Evolutionary conservation across 2,329 filamentous ascomycete species (phyloP).

Genomic region (Chrysoporthe deuterocubensis): DNA sequence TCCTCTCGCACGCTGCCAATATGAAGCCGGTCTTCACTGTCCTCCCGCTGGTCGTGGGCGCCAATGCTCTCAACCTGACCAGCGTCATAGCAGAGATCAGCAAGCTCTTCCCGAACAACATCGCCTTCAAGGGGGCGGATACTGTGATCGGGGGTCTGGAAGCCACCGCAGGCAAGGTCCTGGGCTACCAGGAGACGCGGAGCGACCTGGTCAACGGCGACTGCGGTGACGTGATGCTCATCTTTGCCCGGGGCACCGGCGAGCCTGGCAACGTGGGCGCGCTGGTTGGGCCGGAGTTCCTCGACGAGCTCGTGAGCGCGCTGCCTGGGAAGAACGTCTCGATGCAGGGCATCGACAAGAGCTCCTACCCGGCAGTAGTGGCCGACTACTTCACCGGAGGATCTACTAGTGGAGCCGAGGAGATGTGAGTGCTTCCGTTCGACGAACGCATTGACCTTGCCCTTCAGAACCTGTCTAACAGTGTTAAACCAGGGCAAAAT

Average conservation of each 20-base stretch:
- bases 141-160: slow-evolving; percentile 1
- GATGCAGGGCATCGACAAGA: slow-evolving; percentile 34
- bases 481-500: slow-evolving; percentile 37
- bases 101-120: slow-evolving; percentile 23
- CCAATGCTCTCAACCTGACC: slow-evolving; percentile 4
- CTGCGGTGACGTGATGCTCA: slow-evolving; percentile 33
- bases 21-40: slow-evolving; percentile 3
- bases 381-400: slow-evolving; percentile 34
- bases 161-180: slow-evolving; percentile 7
- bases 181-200: slow-evolving; percentile 23
- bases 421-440: slow-evolving; percentile 23
- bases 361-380: slow-evolving; percentile 32
- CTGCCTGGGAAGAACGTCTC: slow-evolving; percentile 29
- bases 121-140: slow-evolving; percentile 22
- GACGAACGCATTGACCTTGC: too few species aligned
- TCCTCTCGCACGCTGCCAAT: background rate
- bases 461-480: background rate
- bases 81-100: background rate
- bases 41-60: background rate
- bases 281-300: slow-evolving; percentile 34
- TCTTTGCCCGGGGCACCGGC: slow-evolving; percentile 38
- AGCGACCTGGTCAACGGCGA: slow-evolving; percentile 19
- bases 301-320: slow-evolving; percentile 30
- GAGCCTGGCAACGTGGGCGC: slow-evolving; percentile 36
- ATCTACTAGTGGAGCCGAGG: slow-evolving; percentile 29